phyloP scores from a whole-genome alignment of 78 protist genomes.

The Dictyostelium purpureum region DNA sequence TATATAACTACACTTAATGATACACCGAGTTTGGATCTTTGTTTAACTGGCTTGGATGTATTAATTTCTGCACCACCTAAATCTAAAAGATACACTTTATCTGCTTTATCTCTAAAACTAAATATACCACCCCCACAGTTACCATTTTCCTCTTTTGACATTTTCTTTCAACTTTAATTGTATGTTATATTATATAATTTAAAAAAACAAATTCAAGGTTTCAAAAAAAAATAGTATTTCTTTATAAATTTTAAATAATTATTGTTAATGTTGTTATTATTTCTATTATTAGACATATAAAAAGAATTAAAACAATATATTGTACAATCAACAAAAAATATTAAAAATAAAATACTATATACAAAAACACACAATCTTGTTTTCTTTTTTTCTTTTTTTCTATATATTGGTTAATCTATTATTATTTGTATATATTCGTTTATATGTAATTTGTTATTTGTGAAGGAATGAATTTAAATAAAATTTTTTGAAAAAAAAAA shows the following conservation, averaged over 20 bases:
- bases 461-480: neutral
- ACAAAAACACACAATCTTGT: too few species aligned
- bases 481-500: too few species aligned
- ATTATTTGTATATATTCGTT: neutral
- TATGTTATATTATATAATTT: too few species aligned
- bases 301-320: too few species aligned
- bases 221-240: neutral
- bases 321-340: too few species aligned
- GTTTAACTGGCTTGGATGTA: neutral
- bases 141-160: neutral
- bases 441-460: neutral
- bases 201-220: too few species aligned
- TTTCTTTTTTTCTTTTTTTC: too few species aligned
- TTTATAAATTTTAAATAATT: too few species aligned
- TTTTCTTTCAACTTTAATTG: too few species aligned
- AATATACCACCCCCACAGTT: too few species aligned
- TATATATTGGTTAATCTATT: neutral
- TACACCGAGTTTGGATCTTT: slow-evolving; percentile 51
- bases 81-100: neutral
- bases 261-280: neutral
- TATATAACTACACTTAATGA: slow-evolving; percentile 8
- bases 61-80: slow-evolving; percentile 18
- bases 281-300: neutral
- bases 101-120: neutral
- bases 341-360: too few species aligned